Evolutionary conservation across 345 rosid species (phyloP).

Genomic region (Mangifera indica): DNA sequence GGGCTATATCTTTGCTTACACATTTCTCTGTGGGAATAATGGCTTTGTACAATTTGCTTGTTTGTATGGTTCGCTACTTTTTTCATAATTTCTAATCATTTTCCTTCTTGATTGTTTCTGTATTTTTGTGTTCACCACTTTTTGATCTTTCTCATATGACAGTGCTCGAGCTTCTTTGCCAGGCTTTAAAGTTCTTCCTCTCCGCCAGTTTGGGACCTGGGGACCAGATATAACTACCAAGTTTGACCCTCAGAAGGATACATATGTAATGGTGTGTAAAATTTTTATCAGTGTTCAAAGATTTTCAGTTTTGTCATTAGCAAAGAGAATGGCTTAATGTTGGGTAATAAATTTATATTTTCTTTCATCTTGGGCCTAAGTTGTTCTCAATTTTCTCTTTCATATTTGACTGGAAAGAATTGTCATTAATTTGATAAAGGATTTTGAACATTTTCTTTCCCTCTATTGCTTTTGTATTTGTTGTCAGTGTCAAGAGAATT

Average conservation of each 20-base stretch:
- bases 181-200: slow-evolving; percentile 78
- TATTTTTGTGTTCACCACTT: not conserved
- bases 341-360: not conserved
- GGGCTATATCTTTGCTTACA: not conserved
- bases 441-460: not conserved
- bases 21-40: not conserved
- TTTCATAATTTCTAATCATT: not conserved
- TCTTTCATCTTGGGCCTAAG: not conserved
- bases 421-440: not conserved
- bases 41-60: slow-evolving; percentile 1
- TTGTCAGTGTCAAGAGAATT: too few species aligned
- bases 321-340: not conserved
- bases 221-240: slow-evolving; percentile 72
- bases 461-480: too few species aligned
- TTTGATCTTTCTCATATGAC: slow-evolving; percentile 18
- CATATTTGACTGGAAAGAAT: not conserved
- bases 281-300: not conserved
- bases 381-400: not conserved
- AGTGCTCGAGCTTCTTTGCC: slow-evolving; percentile 75
- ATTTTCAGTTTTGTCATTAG: not conserved
- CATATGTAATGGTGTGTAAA: slow-evolving; percentile 67
- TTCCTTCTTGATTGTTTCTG: not conserved
- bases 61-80: too few species aligned
- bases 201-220: slow-evolving; percentile 85
- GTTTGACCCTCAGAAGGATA: slow-evolving; percentile 72